Percentiles rank a stretch among this genome's conserved stretches.
Conservation (phyloP, 78 protist genomes). For the Dictyostelium capitatum region DNA sequence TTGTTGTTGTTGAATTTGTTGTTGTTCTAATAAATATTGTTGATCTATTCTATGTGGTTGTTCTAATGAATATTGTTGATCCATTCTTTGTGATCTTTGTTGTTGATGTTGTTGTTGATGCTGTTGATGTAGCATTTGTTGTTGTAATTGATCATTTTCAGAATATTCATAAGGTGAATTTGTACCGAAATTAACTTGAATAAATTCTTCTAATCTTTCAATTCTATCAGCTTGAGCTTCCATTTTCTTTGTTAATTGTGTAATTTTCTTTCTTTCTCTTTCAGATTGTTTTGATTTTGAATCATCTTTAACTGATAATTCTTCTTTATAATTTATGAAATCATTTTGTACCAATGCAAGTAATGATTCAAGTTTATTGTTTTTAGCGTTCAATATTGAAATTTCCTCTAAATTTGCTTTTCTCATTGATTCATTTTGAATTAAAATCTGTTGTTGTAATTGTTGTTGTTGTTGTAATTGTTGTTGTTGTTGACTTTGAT, state of each 20-base stretch:
- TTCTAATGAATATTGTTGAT: neutral
- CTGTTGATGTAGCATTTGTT: neutral
- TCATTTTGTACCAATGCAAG: neutral
- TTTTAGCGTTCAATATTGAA: neutral
- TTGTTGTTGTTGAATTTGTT: neutral
- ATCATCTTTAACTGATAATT: slow-evolving; percentile 9
- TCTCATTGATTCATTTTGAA: neutral
- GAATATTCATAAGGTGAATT: neutral
- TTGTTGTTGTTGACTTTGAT: neutral
- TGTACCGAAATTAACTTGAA: neutral
- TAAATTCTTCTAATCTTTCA: neutral
- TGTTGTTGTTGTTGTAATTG: neutral
- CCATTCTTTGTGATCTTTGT: neutral
- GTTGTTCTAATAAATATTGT: neutral
- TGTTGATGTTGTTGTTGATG: neutral
- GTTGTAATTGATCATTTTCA: slow-evolving; percentile 6
- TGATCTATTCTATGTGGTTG: neutral
- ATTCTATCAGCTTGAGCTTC: neutral
- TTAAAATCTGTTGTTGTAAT: neutral
- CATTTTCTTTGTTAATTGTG: neutral
- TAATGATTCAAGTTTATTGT: neutral
- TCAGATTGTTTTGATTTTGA: slow-evolving; percentile 12
- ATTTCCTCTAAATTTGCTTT: neutral
- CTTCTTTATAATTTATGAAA: slow-evolving; percentile 8
- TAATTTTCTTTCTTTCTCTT: slow-evolving; percentile 13